Evolutionary conservation across 1,284 basidiomycete species (phyloP), one percentile per base, ranked within the genome.

Genomic region (Cryptococcus depauperatus): DNA sequence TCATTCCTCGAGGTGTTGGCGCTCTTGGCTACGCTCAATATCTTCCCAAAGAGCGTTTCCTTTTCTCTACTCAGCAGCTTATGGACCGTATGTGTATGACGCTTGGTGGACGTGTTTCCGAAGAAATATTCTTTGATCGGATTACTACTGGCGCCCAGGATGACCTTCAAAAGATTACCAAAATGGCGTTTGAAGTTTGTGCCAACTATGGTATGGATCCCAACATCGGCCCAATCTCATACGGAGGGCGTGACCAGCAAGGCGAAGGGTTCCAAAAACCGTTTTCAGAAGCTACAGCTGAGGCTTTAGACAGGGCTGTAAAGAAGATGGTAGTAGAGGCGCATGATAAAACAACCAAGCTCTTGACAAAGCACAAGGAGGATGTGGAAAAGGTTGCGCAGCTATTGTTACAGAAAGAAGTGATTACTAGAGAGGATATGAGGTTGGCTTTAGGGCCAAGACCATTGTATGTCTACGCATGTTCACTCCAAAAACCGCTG

Each of bases 111-210:
- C 87, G 95, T 51, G 93, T 97, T 3, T 85, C 91, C 1, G 93
- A 98, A 72, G 95, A 98, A 71, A 92, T 98, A 52, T 96, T 98
- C 76, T 99, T 98, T 64, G 89, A 87, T 28, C 59, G 71, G n/a
- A 93, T 98, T 70, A 99, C 95, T 1, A 95, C 93, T 2, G 93
- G 93, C 57, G 95, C 95, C 3, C 90, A 96, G 71, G 92, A 97
- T 63, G 93, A 97, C 64, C 74, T 97, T 43, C 89, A 93, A 71
- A 98, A 97, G 75, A 95, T 98, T 57, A 96, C 95, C 8, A 82
- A 86, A 54, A 91, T 97, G 83, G 95, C 93, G 2, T 96, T 93
- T 55, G 92, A 97, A 73, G 89, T 79, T 29, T 75, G 76, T 53
- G 84, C 85, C n/a, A 88, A 88, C 70, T 90, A 92, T 69, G 93